Base-by-base conservation (phyloP, 192 early-diverging fungal species). In the Borealophlyctis nickersoniae region DNA sequence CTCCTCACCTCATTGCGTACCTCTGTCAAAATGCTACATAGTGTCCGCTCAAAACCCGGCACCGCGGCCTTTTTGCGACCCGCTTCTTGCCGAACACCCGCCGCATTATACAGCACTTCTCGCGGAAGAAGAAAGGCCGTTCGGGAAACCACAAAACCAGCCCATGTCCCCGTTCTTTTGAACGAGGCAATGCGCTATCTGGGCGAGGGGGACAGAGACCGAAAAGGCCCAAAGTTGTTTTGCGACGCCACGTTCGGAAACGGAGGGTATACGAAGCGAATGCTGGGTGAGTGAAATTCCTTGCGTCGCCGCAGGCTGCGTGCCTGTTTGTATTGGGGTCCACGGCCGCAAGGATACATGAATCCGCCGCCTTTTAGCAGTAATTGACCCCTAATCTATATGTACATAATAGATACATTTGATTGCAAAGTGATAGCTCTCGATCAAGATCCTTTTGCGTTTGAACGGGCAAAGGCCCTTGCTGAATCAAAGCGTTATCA, bases 161-260 rank as follows among this genome's bases (percentile, higher is more conserved):
- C 52, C 0, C 68, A 70, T 48, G 34, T 58, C 4, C 60, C 68
- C 0, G 68, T 70, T 0, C 56, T 70, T 9, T 30, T 63, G 13
- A 32, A 56, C 4, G 61, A 63, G 4, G 68, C 56, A 14, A 30
- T 64, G 13, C 0, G 36, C 49, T 32, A 29, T 57, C 32, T 31
- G 14, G 1, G 19, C 5, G n/a, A 0, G 60, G 59, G 52, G 33
- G 4, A 5, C 1, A 19, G 31, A 9, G 49, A 31, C 13, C 36
- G 50, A 32, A 0, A 39, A 39, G 58, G 49, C 22, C 31, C 54
- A 34, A 59, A 50, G 24, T 49, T 79, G 22, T 88, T 86, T 32
- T 72, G 82, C 48, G 90, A 91, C 64, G 81, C 81, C 14, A 91
- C 88, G 2, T 91, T 89, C 77, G 90, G 88, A 22, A 77, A 83